Percentiles rank a stretch among this genome's conserved stretches.
Conservation (phyloP, 306 rosid genomes). For the Sechiopsis laciniata region DNA sequence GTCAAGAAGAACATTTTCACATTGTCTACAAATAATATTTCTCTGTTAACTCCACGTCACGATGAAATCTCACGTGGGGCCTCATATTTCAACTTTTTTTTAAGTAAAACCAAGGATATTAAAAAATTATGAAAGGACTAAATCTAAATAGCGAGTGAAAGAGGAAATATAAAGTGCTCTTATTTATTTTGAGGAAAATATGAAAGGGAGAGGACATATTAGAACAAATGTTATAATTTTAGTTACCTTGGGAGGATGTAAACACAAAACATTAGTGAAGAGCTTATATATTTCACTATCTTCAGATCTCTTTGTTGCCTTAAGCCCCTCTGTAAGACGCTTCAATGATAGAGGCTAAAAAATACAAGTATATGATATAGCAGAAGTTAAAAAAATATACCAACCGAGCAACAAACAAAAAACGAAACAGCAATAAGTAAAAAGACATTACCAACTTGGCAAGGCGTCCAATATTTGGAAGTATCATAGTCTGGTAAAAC, state of each 20-base stretch:
- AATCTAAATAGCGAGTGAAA: neutral
- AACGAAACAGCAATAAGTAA: neutral
- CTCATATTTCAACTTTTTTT: neutral
- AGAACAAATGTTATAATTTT: neutral
- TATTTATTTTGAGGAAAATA: neutral
- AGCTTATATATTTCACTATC: conserved; percentile 67
- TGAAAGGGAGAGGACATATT: neutral
- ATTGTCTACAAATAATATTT: neutral
- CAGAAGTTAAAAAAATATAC: neutral
- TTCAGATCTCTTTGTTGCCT: conserved; percentile 61
- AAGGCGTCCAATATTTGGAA: conserved; percentile 74
- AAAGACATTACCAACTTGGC: conserved; percentile 71
- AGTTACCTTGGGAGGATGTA: conserved; percentile 77
- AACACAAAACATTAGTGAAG: conserved; percentile 63
- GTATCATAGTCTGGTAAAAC: conserved; percentile 75
- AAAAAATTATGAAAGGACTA: neutral
- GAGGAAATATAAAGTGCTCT: neutral
- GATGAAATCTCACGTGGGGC: neutral
- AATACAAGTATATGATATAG: neutral
- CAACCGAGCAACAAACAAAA: neutral
- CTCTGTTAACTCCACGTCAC: neutral
- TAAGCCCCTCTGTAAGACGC: conserved; percentile 70
- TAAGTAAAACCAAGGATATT: neutral
- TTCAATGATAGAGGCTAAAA: conserved; percentile 80
- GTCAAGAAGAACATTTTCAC: neutral